Percentiles rank a stretch among this genome's conserved stretches.
These are phyloP conservation scores for Guyanaporus albipodus DNA, from an alignment of 768 basidiomycete genomes.

Conservation along the genomic window DNA sequence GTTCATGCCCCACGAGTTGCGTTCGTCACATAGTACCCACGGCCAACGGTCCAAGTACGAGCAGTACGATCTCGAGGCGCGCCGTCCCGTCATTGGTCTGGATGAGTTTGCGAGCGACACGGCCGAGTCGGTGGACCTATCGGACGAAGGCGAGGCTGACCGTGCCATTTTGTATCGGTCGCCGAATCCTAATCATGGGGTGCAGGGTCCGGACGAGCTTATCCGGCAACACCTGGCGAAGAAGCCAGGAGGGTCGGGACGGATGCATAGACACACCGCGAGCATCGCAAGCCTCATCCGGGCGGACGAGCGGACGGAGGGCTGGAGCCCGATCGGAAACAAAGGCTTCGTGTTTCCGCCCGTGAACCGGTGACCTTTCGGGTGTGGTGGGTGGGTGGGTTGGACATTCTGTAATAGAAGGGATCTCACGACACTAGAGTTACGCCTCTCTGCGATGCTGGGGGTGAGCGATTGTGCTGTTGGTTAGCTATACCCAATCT, in stretches of 20 bases:
- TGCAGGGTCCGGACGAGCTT: neutral
- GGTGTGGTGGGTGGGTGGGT: neutral
- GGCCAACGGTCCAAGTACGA: slow-evolving; percentile 59
- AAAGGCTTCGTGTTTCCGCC: slow-evolving; percentile 51
- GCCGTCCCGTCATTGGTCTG: slow-evolving; percentile 28
- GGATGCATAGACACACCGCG: slow-evolving; percentile 72
- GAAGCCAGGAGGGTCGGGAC: slow-evolving; percentile 22
- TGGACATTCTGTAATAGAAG: neutral
- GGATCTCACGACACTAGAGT: neutral
- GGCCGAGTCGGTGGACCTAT: slow-evolving; percentile 39
- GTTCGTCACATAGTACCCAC: slow-evolving; percentile 44
- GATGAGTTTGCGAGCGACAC: slow-evolving; percentile 33
- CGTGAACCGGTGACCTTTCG: slow-evolving; percentile 19
- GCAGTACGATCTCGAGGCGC: slow-evolving; percentile 67
- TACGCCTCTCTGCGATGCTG: neutral
- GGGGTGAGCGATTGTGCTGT: neutral
- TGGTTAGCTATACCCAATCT: slow-evolving; percentile 13
- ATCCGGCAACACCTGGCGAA: slow-evolving; percentile 6
- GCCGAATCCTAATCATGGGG: slow-evolving; percentile 38
- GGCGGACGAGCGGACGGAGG: slow-evolving; percentile 71
- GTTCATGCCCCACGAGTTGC: slow-evolving; percentile 79
- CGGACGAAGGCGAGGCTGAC: slow-evolving; percentile 2
- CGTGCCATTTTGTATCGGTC: slow-evolving; percentile 60
- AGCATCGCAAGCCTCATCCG: slow-evolving; percentile 81
- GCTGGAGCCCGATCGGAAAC: slow-evolving; percentile 71